Conservation (phyloP, 176 grass and related monocot species). For the Pontederia paniculata region DNA sequence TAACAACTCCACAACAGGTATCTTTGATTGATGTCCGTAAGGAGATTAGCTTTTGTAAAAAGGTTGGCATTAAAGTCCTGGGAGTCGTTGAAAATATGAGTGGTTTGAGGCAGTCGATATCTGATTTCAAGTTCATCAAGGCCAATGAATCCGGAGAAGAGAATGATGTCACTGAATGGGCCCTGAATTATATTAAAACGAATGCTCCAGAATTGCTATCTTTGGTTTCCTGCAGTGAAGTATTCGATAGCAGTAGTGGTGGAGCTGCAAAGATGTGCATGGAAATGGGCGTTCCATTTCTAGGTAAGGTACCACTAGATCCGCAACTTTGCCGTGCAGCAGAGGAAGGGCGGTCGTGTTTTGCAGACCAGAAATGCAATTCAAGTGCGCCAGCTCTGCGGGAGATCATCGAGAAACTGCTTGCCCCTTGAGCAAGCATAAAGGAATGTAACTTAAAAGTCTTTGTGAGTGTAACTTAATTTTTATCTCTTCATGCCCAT, state of each 20-base stretch:
- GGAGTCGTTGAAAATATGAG: constrained; percentile 80
- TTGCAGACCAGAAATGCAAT: constrained; percentile 58
- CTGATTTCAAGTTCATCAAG: constrained; percentile 49
- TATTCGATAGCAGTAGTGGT: constrained; percentile 73
- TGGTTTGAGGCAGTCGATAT: constrained; percentile 43
- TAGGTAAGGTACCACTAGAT: constrained; percentile 90
- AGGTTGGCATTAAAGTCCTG: constrained; percentile 50
- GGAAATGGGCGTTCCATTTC: constrained; percentile 77
- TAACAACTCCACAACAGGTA: constrained; percentile 83
- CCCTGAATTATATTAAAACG: constrained; percentile 40
- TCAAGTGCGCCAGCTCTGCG: constrained; percentile 59
- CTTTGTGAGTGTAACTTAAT: no score
- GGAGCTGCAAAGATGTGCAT: constrained; percentile 72
- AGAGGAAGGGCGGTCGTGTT: constrained; percentile 92
- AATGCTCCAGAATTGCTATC: constrained; percentile 63
- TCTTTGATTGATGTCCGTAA: constrained; percentile 59
- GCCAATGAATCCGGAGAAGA: constrained; percentile 30
- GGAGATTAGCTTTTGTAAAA: constrained; percentile 73
- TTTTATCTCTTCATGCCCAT: no score
- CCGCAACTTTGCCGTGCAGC: constrained; percentile 75
- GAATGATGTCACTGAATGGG: constrained; percentile 41
- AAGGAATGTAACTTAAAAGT: no score
- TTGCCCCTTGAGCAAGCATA: constrained; percentile 10
- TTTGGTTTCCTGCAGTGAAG: constrained; percentile 49
- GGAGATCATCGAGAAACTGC: constrained; percentile 64